Base-by-base conservation (phyloP, 345 rosid genomes). In the Acer campestre region DNA sequence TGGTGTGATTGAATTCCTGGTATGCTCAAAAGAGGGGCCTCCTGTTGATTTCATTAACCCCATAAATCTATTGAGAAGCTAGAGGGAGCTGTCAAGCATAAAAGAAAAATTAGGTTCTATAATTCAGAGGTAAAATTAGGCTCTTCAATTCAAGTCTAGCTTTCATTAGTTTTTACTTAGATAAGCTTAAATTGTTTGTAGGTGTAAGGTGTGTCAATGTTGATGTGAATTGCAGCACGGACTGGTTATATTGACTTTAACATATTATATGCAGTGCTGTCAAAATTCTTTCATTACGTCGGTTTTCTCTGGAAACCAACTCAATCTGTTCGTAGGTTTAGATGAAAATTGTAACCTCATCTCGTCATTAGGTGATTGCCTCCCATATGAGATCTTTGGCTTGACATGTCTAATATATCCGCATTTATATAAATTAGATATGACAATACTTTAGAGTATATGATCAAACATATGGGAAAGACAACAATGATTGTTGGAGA, bases 11-110 rank as follows among this genome's bases (percentile, higher is more conserved):
- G 99, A 98, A 46, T 96, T 94, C 77, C 71, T 96, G 71, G 48
- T 92, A 66, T 92, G 98, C 92, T 85, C 98, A 5, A 92, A 90
- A 0, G 91, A 89, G 64, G 99, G 98, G 2, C 91, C 92, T 0
- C 74, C 80, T 66, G 93, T 96, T 79, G 98, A 96, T 78, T 94
- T 96, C 75, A 69, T 84, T 86, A 88, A 89, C 77, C 99, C 98
- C 17, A 82, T 91, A 67, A 96, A 94, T 84, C 98, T 97, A 91
- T 94, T 11, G 98, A 96, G 88, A 89, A 91, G 82, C 67, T 91
- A 73, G 93, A 94, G 10, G 94, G 92, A 84, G 92, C 95, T 5
- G 69, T 67, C 73, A 71, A 88, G 68, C 86, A 89, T 72, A 88
- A 85, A 75, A 78, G 95, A 81, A 94, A 93, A 76, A 84, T 92